Conservation (phyloP, 2,329 filamentous ascomycete species). For the Colletotrichum musicola region DNA sequence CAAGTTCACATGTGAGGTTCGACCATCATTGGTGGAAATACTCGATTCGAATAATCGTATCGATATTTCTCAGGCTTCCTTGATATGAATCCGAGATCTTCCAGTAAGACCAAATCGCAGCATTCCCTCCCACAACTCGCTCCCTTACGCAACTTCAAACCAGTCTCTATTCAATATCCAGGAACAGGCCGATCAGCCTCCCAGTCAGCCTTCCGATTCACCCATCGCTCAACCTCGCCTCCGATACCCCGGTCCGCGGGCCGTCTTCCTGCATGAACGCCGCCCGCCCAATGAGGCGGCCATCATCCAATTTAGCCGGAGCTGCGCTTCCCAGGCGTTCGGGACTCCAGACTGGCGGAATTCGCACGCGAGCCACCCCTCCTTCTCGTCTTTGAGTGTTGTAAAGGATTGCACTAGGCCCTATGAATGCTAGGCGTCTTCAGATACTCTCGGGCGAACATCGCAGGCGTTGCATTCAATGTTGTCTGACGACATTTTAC, state of each 20-base stretch:
- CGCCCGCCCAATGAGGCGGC: neutral
- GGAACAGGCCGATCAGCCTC: neutral
- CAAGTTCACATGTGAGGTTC: too few relatives aligned
- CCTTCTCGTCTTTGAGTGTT: neutral
- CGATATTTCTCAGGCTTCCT: too few relatives aligned
- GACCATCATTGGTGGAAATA: too few relatives aligned
- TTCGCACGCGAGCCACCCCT: neutral
- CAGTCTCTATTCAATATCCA: neutral
- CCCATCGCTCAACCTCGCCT: neutral
- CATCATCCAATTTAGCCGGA: slow-evolving; percentile 1
- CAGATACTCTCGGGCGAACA: neutral
- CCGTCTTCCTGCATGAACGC: slow-evolving; percentile 16
- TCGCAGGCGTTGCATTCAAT: too few relatives aligned
- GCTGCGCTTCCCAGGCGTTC: neutral
- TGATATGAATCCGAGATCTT: too few relatives aligned
- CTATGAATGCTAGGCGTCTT: neutral
- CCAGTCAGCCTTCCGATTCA: neutral
- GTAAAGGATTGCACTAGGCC: neutral
- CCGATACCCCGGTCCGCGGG: neutral
- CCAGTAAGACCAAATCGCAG: too few relatives aligned
- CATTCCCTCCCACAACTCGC: too few relatives aligned
- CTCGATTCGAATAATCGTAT: too few relatives aligned
- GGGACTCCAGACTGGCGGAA: slow-evolving; percentile 2
- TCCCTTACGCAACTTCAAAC: too few relatives aligned
- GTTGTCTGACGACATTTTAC: too few relatives aligned